Percentiles rank a stretch among this genome's conserved stretches.
Evolutionary conservation across 257 asterid species (phyloP).

Genomic region (Solanum lycopersicoides): DNA sequence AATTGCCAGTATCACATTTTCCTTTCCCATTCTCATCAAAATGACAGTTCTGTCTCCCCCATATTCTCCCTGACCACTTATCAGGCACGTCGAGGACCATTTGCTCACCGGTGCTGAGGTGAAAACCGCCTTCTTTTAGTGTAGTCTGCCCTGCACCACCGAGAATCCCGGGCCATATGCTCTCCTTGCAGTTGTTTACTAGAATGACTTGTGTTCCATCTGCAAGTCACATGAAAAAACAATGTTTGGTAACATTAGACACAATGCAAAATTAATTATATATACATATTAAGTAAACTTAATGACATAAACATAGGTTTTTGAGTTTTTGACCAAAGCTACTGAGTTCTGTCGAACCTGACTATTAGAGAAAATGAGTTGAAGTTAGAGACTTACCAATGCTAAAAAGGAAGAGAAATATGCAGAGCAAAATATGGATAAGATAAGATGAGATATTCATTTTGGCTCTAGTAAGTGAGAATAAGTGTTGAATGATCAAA

Average conservation of each 20-base stretch:
- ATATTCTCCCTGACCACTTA: constrained; percentile 87
- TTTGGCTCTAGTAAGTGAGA: background rate
- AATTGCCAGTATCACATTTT: constrained; percentile 72
- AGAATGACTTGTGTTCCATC: constrained; percentile 65
- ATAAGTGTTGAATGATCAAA: background rate
- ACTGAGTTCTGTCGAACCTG: background rate
- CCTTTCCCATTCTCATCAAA: constrained; percentile 50
- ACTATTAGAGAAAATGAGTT: background rate
- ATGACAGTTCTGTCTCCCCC: constrained; percentile 69
- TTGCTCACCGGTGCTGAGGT: constrained; percentile 47
- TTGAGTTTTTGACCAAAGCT: background rate
- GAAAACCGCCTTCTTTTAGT: constrained; percentile 61
- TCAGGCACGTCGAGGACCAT: constrained; percentile 48
- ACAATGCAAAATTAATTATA: background rate
- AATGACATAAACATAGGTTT: background rate
- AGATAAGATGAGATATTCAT: constrained; percentile 21
- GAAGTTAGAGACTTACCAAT: constrained; percentile 18
- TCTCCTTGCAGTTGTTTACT: constrained; percentile 83
- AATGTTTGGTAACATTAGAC: background rate
- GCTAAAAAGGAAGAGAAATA: constrained; percentile 18
- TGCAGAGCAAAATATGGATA: constrained; percentile 14
- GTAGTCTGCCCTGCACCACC: constrained; percentile 69
- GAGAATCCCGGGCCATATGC: constrained; percentile 83
- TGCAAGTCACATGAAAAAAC: constrained; percentile 21
- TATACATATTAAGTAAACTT: background rate